These are phyloP conservation scores for Cyberlindnera japonica DNA, from an alignment of 805 yeast species.

Conservation along the genomic window DNA sequence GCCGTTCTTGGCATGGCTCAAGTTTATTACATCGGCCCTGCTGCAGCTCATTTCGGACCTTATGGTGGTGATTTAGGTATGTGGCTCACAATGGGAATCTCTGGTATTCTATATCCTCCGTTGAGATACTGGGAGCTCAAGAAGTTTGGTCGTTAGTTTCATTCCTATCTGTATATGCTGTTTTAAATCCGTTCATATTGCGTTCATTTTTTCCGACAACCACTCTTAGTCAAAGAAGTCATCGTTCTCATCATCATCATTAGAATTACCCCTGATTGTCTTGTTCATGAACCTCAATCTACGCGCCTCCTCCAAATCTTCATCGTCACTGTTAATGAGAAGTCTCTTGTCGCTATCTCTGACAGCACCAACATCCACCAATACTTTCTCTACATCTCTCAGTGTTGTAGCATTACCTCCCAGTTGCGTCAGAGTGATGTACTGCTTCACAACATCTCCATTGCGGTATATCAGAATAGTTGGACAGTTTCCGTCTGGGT, in stretches of 20 bases:
- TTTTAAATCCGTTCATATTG: not conserved
- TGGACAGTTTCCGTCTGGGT: conserved; percentile 89
- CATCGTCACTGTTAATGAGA: conserved; percentile 54
- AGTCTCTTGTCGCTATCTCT: conserved; percentile 65
- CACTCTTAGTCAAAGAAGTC: conserved; percentile 42
- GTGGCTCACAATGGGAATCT: conserved; percentile 72
- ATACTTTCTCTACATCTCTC: conserved; percentile 66
- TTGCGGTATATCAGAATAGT: conserved; percentile 80
- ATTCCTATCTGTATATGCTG: not conserved
- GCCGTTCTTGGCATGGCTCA: conserved; percentile 88
- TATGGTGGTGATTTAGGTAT: conserved; percentile 73
- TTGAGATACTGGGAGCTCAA: conserved; percentile 62
- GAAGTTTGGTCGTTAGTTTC: conserved; percentile 42
- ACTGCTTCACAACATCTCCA: conserved; percentile 75
- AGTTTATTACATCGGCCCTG: conserved; percentile 74
- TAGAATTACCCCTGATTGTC: conserved; percentile 46
- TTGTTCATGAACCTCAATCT: conserved; percentile 54
- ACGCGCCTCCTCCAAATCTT: conserved; percentile 53
- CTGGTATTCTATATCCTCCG: conserved; percentile 60
- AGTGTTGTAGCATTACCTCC: conserved; percentile 79
- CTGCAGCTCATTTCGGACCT: conserved; percentile 62
- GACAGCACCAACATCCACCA: conserved; percentile 67
- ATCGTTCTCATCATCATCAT: conserved; percentile 41
- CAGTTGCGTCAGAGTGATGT: conserved; percentile 70
- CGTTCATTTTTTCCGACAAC: not conserved